Evolutionary conservation across 2,329 filamentous ascomycete genomes (phyloP).

Genomic region (Penicillium nordicum): DNA sequence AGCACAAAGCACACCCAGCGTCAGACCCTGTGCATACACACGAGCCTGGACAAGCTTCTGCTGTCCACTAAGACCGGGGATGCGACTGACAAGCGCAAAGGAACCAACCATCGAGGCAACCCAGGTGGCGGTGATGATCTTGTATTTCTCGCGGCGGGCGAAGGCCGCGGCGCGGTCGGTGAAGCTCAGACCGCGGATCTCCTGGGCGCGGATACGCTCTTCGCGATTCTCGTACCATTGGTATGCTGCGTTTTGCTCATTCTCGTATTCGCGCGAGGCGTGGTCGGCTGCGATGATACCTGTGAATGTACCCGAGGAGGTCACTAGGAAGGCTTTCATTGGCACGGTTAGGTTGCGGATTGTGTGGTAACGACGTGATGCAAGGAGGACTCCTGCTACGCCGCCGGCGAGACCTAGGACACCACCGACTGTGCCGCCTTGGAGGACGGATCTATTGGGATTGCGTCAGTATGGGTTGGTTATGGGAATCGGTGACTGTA

Average conservation of each 20-base stretch:
- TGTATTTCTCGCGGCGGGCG: slow-evolving; percentile 77
- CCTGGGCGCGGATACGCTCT: slow-evolving; percentile 54
- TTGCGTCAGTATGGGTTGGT: slow-evolving; percentile 17
- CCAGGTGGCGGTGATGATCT: slow-evolving; percentile 80
- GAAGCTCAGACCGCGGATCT: slow-evolving; percentile 54
- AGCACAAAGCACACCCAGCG: slow-evolving; percentile 76
- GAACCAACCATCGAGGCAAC: slow-evolving; percentile 73
- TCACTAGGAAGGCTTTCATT: slow-evolving; percentile 85
- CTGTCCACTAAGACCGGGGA: slow-evolving; percentile 66
- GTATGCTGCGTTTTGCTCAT: slow-evolving; percentile 62
- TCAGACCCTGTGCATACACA: slow-evolving; percentile 89
- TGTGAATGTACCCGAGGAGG: slow-evolving; percentile 75
- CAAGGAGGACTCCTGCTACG: slow-evolving; percentile 63
- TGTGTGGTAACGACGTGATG: slow-evolving; percentile 67
- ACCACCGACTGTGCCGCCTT: slow-evolving; percentile 74
- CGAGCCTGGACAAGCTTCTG: slow-evolving; percentile 94
- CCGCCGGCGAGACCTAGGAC: slow-evolving; percentile 65
- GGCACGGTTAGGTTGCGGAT: slow-evolving; percentile 82
- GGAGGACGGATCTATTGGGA: slow-evolving; percentile 61
- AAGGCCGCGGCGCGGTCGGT: slow-evolving; percentile 66
- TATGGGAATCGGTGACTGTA: neutral
- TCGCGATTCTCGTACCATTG: slow-evolving; percentile 63
- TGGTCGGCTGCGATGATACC: slow-evolving; percentile 85
- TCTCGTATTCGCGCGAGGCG: slow-evolving; percentile 68
- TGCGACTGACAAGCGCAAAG: slow-evolving; percentile 71